Conservation (phyloP, 2,329 filamentous ascomycete genomes). For the Kalmusia sp. region DNA sequence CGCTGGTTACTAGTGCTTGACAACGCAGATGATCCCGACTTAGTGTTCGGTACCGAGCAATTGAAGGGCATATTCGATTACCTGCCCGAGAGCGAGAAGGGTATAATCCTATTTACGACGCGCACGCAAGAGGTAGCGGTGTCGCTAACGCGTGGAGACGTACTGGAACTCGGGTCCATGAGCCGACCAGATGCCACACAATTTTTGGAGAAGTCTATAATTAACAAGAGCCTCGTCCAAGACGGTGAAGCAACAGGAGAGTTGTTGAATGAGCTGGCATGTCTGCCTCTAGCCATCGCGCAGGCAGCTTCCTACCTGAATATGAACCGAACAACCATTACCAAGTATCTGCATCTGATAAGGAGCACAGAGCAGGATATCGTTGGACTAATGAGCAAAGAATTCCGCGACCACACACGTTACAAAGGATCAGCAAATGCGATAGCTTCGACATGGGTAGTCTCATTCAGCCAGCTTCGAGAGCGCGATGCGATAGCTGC, state of each 20-base stretch:
- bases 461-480: constrained; percentile 50
- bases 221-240: constrained; percentile 11
- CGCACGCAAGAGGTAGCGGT: constrained; percentile 14
- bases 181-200: constrained; percentile 9
- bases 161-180: constrained; percentile 16
- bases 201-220: constrained; percentile 18
- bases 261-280: constrained; percentile 38
- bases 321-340: constrained; percentile 24
- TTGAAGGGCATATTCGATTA: constrained; percentile 17
- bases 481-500: constrained; percentile 40
- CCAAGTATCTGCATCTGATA: constrained; percentile 47
- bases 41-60: constrained; percentile 14
- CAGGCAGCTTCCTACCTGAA: constrained; percentile 49
- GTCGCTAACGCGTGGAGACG: constrained; percentile 16
- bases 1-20: constrained; percentile 18
- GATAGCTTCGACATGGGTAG: constrained; percentile 51
- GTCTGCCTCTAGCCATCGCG: constrained; percentile 43
- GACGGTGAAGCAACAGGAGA: constrained; percentile 1
- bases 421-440: constrained; percentile 48
- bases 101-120: constrained; percentile 17
- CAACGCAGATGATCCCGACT: constrained; percentile 13
- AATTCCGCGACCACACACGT: constrained; percentile 48
- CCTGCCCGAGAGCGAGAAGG: constrained; percentile 14
- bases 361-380: constrained; percentile 40
- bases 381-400: constrained; percentile 43